Evolutionary conservation across 805 yeast genomes (phyloP), one percentile per base, ranked within the genome.

Genomic region (Komagataella pseudopastoris): DNA sequence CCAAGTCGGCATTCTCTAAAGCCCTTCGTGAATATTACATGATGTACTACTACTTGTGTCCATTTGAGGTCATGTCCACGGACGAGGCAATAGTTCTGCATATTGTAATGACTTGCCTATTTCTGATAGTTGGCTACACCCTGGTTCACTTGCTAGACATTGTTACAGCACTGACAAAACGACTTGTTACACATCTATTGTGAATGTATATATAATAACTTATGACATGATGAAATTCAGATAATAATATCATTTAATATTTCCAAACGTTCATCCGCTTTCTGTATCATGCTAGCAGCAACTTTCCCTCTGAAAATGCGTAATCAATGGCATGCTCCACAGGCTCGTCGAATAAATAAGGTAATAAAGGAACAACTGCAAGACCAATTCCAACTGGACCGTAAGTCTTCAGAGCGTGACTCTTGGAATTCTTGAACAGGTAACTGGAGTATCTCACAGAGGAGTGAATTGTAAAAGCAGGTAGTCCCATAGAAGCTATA

Each of bases 341-440:
- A 1, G 95, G 95, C 64, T 85, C 86, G 64, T 86, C 95, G 58
- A 86, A 86, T 57, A 85, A 60, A 60, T 81, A 84, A 3, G 95
- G 95, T 55, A 86, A 70, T 24, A 80, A 66, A 1, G 95, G 95
- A 43, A 86, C 93, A 39, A 85, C 76, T 1, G 84, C 80, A 57
- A 86, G 70, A 46, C 95, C 95, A 22, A 83, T 56, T n/a, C 74
- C 86, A 24, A 85, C 90, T 1, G 95, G 95, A 4, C 90, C 90
- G 64, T 77, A 85, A 0, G 80, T 70, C 58, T 76, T 77, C 53
- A 86, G 50, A 1, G 67, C 52, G 51, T 71, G 70, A 53, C 71
- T 72, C 48, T 70, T 67, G 50, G 75, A 63, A 61, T 81, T 79
- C 63, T 81, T 81, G 63, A 87, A 78, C 30, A 80, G 66, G 18